These are phyloP conservation scores for Camelina sativa DNA, from an alignment of 345 rosid genomes.

Conservation along the genomic window DNA sequence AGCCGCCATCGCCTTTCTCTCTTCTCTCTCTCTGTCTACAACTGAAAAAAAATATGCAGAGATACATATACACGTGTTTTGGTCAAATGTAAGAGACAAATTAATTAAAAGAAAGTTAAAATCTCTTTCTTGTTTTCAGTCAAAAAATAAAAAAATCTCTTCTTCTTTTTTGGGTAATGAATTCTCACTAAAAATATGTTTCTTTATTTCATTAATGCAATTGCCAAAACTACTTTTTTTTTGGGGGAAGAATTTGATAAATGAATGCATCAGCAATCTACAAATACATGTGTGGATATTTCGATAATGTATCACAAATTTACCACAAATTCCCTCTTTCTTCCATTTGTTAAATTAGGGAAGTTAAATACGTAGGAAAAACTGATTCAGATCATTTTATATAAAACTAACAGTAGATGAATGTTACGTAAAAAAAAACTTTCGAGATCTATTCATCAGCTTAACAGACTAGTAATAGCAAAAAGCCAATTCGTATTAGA, in stretches of 20 bases:
- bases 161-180: too few species aligned
- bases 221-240: background rate
- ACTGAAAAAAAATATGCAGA: background rate
- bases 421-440: background rate
- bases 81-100: slow-evolving; percentile 11
- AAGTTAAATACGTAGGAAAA: background rate
- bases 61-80: background rate
- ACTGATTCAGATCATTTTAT: background rate
- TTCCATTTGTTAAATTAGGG: background rate
- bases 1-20: slow-evolving; percentile 43
- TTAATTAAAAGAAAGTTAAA: background rate
- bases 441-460: background rate
- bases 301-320: background rate
- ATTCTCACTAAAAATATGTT: too few species aligned
- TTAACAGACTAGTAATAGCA: background rate
- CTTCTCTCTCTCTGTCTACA: too few species aligned
- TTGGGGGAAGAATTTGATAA: background rate
- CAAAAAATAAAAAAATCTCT: too few species aligned
- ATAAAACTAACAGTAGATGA: background rate
- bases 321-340: background rate
- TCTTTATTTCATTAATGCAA: background rate
- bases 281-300: background rate
- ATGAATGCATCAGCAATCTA: background rate
- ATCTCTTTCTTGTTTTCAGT: background rate
- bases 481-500: background rate